Base-by-base conservation (phyloP, 768 basidiomycete genomes). In the Agaricus blazei region DNA sequence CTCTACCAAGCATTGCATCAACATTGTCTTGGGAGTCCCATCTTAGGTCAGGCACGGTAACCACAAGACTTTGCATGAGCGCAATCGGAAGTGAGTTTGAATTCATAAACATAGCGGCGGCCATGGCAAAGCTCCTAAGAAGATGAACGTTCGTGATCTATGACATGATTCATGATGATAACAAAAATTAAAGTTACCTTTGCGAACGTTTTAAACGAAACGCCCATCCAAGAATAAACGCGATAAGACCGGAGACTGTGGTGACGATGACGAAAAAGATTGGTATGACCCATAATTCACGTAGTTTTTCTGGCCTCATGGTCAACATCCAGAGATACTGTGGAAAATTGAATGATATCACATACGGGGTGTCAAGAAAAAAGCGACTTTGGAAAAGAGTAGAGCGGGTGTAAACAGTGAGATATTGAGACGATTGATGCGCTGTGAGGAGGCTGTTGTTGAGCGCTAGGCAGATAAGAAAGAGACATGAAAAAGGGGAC, bases 1-100 rank as follows among this genome's bases (percentile, higher is more conserved):
- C 93, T 7, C 97, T 81, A 29, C 95, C 95, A 29, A 98, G 79
- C 90, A 96, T 98, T 24, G 87, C 84, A 60, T 95, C 80, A 60
- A 83, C 78, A 64, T 83, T 89, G 66, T 98, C 95, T 52, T 90
- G 82, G 3, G 73, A 59, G 8, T 78, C 86, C 92, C 93, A 93
- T 63, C 87, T 88, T 31, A 96, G 77, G 4, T 83, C 84, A 0
- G 86, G 85, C 0, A 96, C 92, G 11, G 90, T 87, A 53, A 88
- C 71, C 8, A 91, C 91, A 19, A 98, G 83, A 58, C 84, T 87
- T 67, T 97, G 88, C 84, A 98, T 91, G 31, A 99, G 76, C 0
- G 96, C 96, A 57, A 98, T 92, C 0, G 96, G 96, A 4, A 99
- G 81, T 0, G 92, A 92, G 67, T 98, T 98, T 2, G 90, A 92